Percentiles rank a stretch among this genome's conserved stretches.
Evolutionary conservation across 345 rosid species (phyloP).

Genomic region (Turritis glabra): DNA sequence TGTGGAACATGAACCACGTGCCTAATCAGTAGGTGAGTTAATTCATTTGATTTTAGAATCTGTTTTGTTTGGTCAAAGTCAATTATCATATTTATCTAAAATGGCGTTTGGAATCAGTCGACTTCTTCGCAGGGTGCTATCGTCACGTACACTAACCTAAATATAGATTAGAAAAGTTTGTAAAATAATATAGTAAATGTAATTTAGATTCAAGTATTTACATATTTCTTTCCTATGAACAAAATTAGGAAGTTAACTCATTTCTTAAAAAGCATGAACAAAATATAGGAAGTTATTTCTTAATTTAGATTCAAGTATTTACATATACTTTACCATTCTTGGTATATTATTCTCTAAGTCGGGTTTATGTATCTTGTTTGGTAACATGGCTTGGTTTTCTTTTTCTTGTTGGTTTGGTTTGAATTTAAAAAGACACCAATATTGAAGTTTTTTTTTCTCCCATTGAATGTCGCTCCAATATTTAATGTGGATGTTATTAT

Average conservation of each 20-base stretch:
- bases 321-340: neutral
- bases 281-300: too few species aligned
- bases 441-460: neutral
- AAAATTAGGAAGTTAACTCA: too few species aligned
- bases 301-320: too few species aligned
- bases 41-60: neutral
- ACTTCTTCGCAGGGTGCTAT: neutral
- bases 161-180: too few species aligned
- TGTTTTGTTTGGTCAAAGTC: conserved; percentile 16
- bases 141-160: neutral
- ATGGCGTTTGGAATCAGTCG: neutral
- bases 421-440: neutral
- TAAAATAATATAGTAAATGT: neutral
- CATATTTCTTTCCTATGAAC: too few species aligned
- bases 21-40: conserved; percentile 32
- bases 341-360: neutral
- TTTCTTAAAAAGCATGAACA: too few species aligned
- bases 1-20: conserved; percentile 32
- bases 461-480: too few species aligned
- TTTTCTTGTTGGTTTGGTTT: neutral
- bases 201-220: too few species aligned
- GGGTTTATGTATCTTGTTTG: neutral
- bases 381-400: neutral
- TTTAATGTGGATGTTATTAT: neutral
- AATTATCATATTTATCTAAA: neutral